Conservation (phyloP, 768 basidiomycete genomes). For the Pulveroboletus sp. region DNA sequence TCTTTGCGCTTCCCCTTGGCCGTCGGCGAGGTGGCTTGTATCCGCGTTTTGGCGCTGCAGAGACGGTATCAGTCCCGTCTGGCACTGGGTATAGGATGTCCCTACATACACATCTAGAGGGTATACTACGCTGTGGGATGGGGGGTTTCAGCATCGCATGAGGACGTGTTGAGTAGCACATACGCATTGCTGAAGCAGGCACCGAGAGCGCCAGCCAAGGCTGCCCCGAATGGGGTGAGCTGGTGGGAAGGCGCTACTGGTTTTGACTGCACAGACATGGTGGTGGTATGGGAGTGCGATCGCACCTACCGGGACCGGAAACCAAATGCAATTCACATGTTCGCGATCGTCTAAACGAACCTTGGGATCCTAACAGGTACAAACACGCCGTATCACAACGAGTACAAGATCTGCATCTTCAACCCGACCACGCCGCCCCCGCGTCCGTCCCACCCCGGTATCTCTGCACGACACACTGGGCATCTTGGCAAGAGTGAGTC, state of each 20-base stretch:
- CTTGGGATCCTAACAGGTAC: slow-evolving; percentile 21
- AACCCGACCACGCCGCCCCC: slow-evolving; percentile 67
- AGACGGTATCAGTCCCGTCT: slow-evolving; percentile 7
- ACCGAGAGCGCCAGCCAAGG: slow-evolving; percentile 89
- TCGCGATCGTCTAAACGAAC: no score
- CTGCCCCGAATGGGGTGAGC: slow-evolving; percentile 84
- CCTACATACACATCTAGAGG: slow-evolving; percentile 84
- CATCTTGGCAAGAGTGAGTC: slow-evolving; percentile 38
- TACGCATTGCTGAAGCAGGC: slow-evolving; percentile 93
- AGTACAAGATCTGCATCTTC: slow-evolving; percentile 36
- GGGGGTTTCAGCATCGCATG: slow-evolving; percentile 3
- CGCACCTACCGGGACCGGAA: not conserved
- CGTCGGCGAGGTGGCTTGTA: slow-evolving; percentile 71
- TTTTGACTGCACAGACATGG: slow-evolving; percentile 38
- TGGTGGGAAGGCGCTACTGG: slow-evolving; percentile 57
- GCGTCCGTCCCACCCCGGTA: slow-evolving; percentile 67
- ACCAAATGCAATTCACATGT: slow-evolving; percentile 13
- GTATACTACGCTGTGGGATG: slow-evolving; percentile 71
- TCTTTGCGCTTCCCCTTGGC: slow-evolving; percentile 51
- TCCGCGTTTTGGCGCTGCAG: slow-evolving; percentile 84
- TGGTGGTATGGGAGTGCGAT: not conserved
- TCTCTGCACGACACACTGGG: slow-evolving; percentile 65
- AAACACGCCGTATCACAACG: slow-evolving; percentile 19
- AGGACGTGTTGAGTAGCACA: slow-evolving; percentile 32
- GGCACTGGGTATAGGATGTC: not conserved